Conservation (phyloP, 352 stramenopile species). For the Phytopythium mirpurense region DNA sequence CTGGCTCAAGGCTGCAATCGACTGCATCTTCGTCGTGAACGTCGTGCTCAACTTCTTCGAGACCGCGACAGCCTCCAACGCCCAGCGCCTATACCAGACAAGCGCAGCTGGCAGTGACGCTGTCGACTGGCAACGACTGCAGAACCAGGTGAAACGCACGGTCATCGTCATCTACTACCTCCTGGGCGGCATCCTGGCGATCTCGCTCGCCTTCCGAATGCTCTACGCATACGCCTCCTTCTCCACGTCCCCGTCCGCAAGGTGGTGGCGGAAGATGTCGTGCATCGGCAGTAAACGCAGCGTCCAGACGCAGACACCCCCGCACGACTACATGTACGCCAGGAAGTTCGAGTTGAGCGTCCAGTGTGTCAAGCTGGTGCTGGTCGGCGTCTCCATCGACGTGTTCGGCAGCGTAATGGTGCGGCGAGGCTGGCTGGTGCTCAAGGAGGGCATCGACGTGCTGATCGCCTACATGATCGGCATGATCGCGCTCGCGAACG, state of each 20-base stretch:
- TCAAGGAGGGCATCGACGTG: constrained; percentile 20
- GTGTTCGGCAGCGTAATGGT: constrained; percentile 18
- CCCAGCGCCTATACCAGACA: constrained; percentile 6
- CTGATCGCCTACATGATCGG: constrained; percentile 20
- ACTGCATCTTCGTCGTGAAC: constrained; percentile 12
- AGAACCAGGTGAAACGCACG: constrained; percentile 12
- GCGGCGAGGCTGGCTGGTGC: constrained; percentile 8
- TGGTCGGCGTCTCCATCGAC: constrained; percentile 17
- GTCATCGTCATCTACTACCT: constrained; percentile 13
- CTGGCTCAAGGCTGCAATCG: constrained; percentile 13
- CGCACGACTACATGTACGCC: background rate
- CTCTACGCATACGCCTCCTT: constrained; percentile 18
- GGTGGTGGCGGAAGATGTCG: background rate
- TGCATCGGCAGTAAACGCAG: background rate
- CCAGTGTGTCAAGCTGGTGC: constrained; percentile 8
- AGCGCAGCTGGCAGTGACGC: background rate
- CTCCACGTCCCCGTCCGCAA: background rate
- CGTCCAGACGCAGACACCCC: background rate
- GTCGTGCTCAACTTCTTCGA: constrained; percentile 25
- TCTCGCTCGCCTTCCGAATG: constrained; percentile 20
- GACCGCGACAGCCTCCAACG: constrained; percentile 4
- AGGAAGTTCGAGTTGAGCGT: constrained; percentile 1
- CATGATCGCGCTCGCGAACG: constrained; percentile 15
- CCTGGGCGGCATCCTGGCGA: constrained; percentile 10
- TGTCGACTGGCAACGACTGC: background rate